Conservation (phyloP, 768 basidiomycete genomes). For the Kwoniella newhampshirensis region DNA sequence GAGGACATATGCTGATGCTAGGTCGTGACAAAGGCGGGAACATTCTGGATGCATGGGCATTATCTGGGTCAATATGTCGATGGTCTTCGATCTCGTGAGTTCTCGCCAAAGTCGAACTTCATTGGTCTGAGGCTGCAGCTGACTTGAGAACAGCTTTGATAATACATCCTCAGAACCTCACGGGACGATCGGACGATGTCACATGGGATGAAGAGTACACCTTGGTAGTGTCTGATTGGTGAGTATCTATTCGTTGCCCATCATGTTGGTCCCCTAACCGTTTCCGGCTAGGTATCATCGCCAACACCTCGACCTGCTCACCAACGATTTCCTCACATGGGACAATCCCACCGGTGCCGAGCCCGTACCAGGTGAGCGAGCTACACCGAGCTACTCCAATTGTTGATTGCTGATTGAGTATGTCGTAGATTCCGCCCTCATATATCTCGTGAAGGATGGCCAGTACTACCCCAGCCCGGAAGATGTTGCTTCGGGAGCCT, state of each 20-base stretch:
- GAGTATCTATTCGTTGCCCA: slow-evolving; percentile 60
- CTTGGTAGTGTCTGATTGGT: slow-evolving; percentile 87
- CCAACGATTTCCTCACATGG: slow-evolving; percentile 63
- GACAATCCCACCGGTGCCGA: slow-evolving; percentile 78
- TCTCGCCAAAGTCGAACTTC: too few species aligned
- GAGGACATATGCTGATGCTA: not conserved
- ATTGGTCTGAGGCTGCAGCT: not conserved
- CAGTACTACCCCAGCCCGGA: slow-evolving; percentile 65
- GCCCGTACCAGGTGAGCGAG: slow-evolving; percentile 70
- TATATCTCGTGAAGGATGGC: slow-evolving; percentile 78
- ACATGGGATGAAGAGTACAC: slow-evolving; percentile 86
- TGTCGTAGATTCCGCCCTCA: slow-evolving; percentile 68
- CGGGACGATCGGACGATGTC: slow-evolving; percentile 57
- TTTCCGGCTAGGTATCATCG: slow-evolving; percentile 66
- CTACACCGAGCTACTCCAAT: slow-evolving; percentile 62
- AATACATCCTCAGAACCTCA: slow-evolving; percentile 58
- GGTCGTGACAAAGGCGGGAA: slow-evolving; percentile 51
- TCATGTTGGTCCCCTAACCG: slow-evolving; percentile 2
- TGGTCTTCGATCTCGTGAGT: slow-evolving; percentile 69
- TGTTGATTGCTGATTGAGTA: slow-evolving; percentile 83
- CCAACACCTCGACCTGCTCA: slow-evolving; percentile 64
- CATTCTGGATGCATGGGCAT: slow-evolving; percentile 55
- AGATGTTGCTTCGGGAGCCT: slow-evolving; percentile 57
- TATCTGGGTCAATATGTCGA: slow-evolving; percentile 78
- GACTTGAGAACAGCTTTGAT: slow-evolving; percentile 60